phyloP scores from a whole-genome alignment of 1,139 yeast species.

The Debaryomyces psychrophilus region DNA sequence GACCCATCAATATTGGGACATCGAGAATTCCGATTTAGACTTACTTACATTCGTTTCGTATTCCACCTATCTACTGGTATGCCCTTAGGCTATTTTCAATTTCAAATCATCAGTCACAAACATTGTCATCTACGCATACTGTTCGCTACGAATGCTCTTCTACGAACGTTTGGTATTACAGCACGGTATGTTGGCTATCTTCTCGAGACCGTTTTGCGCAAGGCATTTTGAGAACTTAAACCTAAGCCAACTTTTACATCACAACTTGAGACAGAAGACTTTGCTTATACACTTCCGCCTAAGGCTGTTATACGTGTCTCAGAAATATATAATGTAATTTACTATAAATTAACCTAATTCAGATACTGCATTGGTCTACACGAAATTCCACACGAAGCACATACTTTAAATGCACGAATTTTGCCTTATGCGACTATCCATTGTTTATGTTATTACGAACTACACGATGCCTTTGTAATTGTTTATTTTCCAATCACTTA shows the following conservation, averaged over 20 bases:
- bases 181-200: too few species aligned
- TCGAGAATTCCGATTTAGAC: too few species aligned
- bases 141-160: too few species aligned
- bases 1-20: too few species aligned
- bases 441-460: neutral
- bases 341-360: neutral
- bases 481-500: neutral
- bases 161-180: too few species aligned
- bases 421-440: neutral
- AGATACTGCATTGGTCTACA: neutral
- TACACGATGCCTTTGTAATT: neutral
- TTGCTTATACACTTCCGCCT: neutral
- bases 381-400: neutral
- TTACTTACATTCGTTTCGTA: too few species aligned
- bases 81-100: too few species aligned
- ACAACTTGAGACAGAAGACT: neutral
- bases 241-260: neutral
- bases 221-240: too few species aligned
- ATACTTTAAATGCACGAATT: neutral
- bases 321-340: neutral
- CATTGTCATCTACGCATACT: too few species aligned
- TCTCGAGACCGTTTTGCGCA: too few species aligned
- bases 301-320: neutral
- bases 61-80: too few species aligned
- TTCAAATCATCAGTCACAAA: too few species aligned